Evolutionary conservation across 2,329 filamentous ascomycete species (phyloP).

Genomic region (Fusarium praegraminearum): DNA sequence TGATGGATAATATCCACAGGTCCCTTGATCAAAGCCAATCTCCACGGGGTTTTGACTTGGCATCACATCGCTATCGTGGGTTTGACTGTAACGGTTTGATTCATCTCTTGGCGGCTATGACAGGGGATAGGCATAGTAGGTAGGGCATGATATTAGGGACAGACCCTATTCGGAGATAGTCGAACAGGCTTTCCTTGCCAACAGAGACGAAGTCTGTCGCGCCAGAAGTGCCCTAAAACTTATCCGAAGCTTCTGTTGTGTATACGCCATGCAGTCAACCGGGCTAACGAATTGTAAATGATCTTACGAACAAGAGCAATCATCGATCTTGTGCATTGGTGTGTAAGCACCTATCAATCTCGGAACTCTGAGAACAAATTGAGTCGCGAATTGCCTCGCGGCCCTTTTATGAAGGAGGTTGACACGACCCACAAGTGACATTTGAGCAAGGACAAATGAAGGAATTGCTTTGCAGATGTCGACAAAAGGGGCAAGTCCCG

Average conservation of each 20-base stretch:
- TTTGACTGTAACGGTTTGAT: slow-evolving; percentile 10
- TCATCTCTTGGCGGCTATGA: slow-evolving; percentile 25
- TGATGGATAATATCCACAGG: slow-evolving; percentile 14
- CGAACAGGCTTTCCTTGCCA: neutral
- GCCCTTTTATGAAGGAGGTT: slow-evolving; percentile 40
- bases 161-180: slow-evolving; percentile 2
- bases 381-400: slow-evolving; percentile 33
- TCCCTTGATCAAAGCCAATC: slow-evolving; percentile 10
- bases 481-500: slow-evolving; percentile 32
- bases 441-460: slow-evolving; percentile 18
- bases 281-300: neutral
- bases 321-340: slow-evolving; percentile 20
- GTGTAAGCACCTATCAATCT: slow-evolving; percentile 5
- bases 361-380: slow-evolving; percentile 20
- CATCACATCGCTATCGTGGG: neutral
- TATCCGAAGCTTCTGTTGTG: slow-evolving; percentile 12
- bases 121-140: neutral
- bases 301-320: neutral
- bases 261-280: neutral
- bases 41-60: slow-evolving; percentile 16
- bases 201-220: slow-evolving; percentile 22
- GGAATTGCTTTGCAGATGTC: slow-evolving; percentile 12
- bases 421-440: slow-evolving; percentile 36
- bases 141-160: neutral
- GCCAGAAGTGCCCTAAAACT: slow-evolving; percentile 11